Conservation (phyloP, 2,329 filamentous ascomycete genomes). For the Colletotrichum plurivorum region DNA sequence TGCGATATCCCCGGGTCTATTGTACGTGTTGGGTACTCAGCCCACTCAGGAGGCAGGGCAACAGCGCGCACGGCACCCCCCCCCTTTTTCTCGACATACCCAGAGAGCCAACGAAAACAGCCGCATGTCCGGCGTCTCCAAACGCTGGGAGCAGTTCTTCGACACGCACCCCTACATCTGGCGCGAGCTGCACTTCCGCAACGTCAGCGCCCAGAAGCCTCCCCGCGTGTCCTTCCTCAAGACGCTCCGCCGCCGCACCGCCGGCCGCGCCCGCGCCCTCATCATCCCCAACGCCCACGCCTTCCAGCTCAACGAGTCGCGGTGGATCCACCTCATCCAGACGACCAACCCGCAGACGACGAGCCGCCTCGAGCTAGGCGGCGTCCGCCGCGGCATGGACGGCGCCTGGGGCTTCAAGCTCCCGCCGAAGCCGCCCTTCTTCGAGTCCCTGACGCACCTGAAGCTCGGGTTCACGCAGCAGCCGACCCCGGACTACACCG, state of each 20-base stretch:
- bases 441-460: slow-evolving; percentile 25
- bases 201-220: slow-evolving; percentile 16
- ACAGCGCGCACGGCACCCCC: not conserved
- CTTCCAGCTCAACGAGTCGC: slow-evolving; percentile 37
- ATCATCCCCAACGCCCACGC: slow-evolving; percentile 31
- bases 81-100: too few species aligned
- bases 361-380: slow-evolving; percentile 33
- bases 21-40: slow-evolving; percentile 1
- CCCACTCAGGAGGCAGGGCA: slow-evolving; percentile 5
- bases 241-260: slow-evolving; percentile 33
- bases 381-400: slow-evolving; percentile 25
- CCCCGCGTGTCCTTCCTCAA: slow-evolving; percentile 32
- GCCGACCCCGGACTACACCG: slow-evolving; percentile 4
- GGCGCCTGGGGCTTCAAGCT: slow-evolving; percentile 38
- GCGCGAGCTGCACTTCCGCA: slow-evolving; percentile 35
- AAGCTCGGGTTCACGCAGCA: slow-evolving; percentile 24
- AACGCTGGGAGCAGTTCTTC: slow-evolving; percentile 39
- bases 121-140: slow-evolving; percentile 35
- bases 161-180: slow-evolving; percentile 38
- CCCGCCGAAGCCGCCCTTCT: slow-evolving; percentile 35
- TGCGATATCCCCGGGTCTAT: too few species aligned
- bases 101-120: slow-evolving; percentile 16
- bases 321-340: slow-evolving; percentile 38
- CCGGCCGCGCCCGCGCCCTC: slow-evolving; percentile 32
- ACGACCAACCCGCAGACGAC: slow-evolving; percentile 37